Evolutionary conservation across 371 early-diverging fungal genomes (phyloP).

Genomic region (Rhizopus arrhizus): DNA sequence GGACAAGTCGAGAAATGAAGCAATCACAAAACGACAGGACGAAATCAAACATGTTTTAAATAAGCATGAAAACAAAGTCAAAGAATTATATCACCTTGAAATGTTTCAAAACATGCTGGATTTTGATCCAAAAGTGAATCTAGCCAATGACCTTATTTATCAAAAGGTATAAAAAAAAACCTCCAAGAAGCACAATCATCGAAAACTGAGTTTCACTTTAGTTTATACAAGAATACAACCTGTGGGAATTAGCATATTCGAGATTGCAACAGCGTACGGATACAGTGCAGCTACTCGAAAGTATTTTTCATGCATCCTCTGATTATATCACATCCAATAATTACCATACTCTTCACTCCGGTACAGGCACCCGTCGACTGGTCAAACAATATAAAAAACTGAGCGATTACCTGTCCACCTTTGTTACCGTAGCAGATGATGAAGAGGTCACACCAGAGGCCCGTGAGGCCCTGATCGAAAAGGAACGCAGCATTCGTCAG

Average conservation of each 20-base stretch:
- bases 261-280: conserved; percentile 14
- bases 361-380: conserved; percentile 37
- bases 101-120: conserved; percentile 56
- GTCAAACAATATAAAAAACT: conserved; percentile 44
- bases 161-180: conserved; percentile 42
- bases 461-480: conserved; percentile 39
- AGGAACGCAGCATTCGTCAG: conserved; percentile 46
- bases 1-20: conserved; percentile 36
- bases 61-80: conserved; percentile 52
- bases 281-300: conserved; percentile 31
- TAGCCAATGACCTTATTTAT: conserved; percentile 56
- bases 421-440: conserved; percentile 51
- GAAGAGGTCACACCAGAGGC: conserved; percentile 59
- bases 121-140: conserved; percentile 49
- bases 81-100: conserved; percentile 65
- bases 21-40: conserved; percentile 36
- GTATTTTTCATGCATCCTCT: conserved; percentile 23
- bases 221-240: conserved; percentile 52
- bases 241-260: conserved; percentile 45
- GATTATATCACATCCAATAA: neutral
- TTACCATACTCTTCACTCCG: conserved; percentile 25
- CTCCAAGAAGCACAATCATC: neutral
- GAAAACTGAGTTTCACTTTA: conserved; percentile 9
- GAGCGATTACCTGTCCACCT: conserved; percentile 59
- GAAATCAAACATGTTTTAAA: conserved; percentile 50